Percentiles rank a stretch among this genome's conserved stretches.
Evolutionary conservation across 495 filamentous ascomycete genomes (phyloP).

Genomic region (Aspergillus coremiiformis): DNA sequence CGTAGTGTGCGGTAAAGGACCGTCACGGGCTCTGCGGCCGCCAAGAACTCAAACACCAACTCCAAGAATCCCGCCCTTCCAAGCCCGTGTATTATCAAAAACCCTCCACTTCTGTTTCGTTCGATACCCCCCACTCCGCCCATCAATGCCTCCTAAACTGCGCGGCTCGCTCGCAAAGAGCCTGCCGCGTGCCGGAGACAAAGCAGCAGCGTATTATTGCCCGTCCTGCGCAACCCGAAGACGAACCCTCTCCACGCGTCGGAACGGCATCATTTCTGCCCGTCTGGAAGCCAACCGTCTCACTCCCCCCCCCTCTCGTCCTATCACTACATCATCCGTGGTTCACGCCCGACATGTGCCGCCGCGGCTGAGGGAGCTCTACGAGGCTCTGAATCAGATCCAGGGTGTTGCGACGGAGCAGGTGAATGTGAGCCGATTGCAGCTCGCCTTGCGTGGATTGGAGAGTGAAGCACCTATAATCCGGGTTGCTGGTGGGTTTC

Average conservation of each 20-base stretch:
- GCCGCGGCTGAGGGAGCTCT: conserved; percentile 42
- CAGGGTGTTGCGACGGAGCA: conserved; percentile 54
- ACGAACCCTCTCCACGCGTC: conserved; percentile 28
- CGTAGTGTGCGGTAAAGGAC: neutral
- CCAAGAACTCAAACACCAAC: conserved; percentile 16
- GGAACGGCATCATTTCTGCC: conserved; percentile 8
- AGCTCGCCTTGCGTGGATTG: conserved; percentile 72
- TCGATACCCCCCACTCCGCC: conserved; percentile 2
- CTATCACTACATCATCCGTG: conserved; percentile 19
- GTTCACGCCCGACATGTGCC: conserved; percentile 29
- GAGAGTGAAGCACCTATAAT: conserved; percentile 58
- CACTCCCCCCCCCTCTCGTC: neutral
- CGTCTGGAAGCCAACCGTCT: neutral
- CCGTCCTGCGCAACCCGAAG: conserved; percentile 35
- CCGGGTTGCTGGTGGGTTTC: conserved; percentile 55
- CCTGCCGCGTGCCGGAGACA: conserved; percentile 25
- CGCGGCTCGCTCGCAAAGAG: conserved; percentile 33
- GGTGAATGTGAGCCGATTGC: conserved; percentile 67
- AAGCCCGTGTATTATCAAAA: neutral
- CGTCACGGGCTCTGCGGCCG: conserved; percentile 2
- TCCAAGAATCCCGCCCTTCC: conserved; percentile 4
- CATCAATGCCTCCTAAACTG: conserved; percentile 36
- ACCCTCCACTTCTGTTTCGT: neutral
- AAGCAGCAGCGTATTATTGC: conserved; percentile 26
- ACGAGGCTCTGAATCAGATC: conserved; percentile 54